phyloP scores from a whole-genome alignment of 2,329 filamentous ascomycete species.

The Cordyceps tenuipes region DNA sequence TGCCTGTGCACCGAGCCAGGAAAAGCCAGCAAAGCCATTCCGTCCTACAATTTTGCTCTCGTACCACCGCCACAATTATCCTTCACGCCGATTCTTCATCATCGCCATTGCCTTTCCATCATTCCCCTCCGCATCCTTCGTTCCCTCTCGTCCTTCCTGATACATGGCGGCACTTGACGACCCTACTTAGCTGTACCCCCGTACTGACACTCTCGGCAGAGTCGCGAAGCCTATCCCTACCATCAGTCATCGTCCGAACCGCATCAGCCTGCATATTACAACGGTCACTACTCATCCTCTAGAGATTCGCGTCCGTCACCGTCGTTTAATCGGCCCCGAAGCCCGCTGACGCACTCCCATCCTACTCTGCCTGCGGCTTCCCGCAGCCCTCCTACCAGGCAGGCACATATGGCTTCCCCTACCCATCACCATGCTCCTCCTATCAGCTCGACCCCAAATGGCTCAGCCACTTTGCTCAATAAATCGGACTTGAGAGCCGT shows the following conservation, averaged over 20 bases:
- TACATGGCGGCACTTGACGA: slow-evolving; percentile 11
- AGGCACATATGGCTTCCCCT: slow-evolving; percentile 39
- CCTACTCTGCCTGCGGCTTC: slow-evolving; percentile 35
- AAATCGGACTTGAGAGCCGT: slow-evolving; percentile 33
- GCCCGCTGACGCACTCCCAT: slow-evolving; percentile 43
- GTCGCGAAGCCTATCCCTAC: slow-evolving; percentile 40
- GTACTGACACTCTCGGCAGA: slow-evolving; percentile 25
- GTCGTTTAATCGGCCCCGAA: slow-evolving; percentile 37
- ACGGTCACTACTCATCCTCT: slow-evolving; percentile 42
- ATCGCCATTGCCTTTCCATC: slow-evolving; percentile 3
- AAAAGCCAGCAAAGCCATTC: not conserved
- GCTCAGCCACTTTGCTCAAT: slow-evolving; percentile 28
- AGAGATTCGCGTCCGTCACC: slow-evolving; percentile 22
- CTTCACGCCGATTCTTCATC: not conserved
- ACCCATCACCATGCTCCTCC: slow-evolving; percentile 35
- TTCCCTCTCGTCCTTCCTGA: slow-evolving; percentile 1
- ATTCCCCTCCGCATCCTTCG: slow-evolving; percentile 14
- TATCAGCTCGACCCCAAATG: slow-evolving; percentile 32
- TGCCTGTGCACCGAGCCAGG: slow-evolving; percentile 9
- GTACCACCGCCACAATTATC: slow-evolving; percentile 4
- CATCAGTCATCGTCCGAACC: slow-evolving; percentile 38
- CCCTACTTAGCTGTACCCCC: slow-evolving; percentile 13
- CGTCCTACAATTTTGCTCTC: not conserved
- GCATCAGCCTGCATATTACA: slow-evolving; percentile 37
- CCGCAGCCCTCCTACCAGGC: slow-evolving; percentile 33